Base-by-base conservation (phyloP, 2,329 filamentous ascomycete genomes). In the Diaporthe aspalathi region DNA sequence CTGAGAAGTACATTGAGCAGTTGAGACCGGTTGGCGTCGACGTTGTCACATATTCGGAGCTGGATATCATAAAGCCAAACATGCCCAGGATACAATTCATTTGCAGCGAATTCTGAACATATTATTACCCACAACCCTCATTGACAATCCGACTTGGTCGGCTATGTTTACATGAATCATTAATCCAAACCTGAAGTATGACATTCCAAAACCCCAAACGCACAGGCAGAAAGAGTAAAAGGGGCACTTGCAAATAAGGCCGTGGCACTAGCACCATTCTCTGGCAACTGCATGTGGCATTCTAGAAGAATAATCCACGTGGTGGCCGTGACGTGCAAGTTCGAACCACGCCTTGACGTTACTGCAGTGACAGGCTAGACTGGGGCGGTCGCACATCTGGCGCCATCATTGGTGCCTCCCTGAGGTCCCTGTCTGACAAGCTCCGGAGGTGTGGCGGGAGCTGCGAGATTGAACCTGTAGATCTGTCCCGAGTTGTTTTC, bases 131-230 rank as follows among this genome's bases (percentile, higher is more conserved):
- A 49, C n/a, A 49, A 4, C 29, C 16, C 43, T 1, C 12, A 22
- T n/a, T 1, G 32, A 49, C 57, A 63, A 29, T 16, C 11, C 24
- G 5, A 32, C 24, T 32, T 47, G 17, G 32, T 35, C 22, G 47
- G 27, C 16, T 35, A 35, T 47, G 40, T 47, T n/a, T 35, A 35
- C 60, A 63, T 49, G 60, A 49, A 63, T 63, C 24, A 63, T 35
- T n/a, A 35, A 6, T 35, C 17, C 27, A 49, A 16, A 24, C 43
- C 27, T 14, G 14, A 49, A 32, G 16, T 16, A 45, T 22, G n/a
- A 60, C 35, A 11, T 50, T 24, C 27, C 3, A 24, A 38, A 6
- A 17, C 17, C 16, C 12, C 4, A 14, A 20, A 20, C 29, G 35
- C 16, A 12, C 29, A 16, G 32, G 17, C n/a, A 50, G n/a, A 38